Evolutionary conservation across 2,329 filamentous ascomycete genomes (phyloP), one percentile per base, ranked within the genome.

Genomic region (Onygenales sp.): DNA sequence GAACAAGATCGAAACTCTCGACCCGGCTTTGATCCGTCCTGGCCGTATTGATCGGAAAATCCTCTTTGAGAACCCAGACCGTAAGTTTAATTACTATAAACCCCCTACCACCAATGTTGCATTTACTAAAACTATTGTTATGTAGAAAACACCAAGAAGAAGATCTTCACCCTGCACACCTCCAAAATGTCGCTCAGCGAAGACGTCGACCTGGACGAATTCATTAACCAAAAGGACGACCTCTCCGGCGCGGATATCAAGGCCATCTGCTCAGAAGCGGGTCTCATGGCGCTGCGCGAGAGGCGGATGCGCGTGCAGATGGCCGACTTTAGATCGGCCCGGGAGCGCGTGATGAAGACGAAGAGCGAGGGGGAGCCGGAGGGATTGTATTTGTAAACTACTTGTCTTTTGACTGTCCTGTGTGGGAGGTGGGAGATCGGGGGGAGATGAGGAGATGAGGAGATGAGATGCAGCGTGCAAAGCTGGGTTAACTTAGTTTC

Each of bases 41-140:
- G 93, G 93, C 59, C 91, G 93, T 80, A 98, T 98, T 70, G 93
- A 98, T 72, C 86, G 93, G 63, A 98, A 98, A 82, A 98, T 98
- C 68, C 75, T 86, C 59, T 86, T 86, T 59, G 83, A 86, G 72
- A 86, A 84, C 64, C 83, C 83, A 27, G 83, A 86, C 62, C 82
- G 80, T 83, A 71, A 72, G 79, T 73, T 52, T 32, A 32, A 31
- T 34, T 27, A 17, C n/a, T 37, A 7, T 43, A 3, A 21, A 21
- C 11, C 11, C 37, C 27, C 27, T 45, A 31, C 4, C 39, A 9
- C 7, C 17, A 9, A 14, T 17, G 21, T 3, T 21, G n/a, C 10
- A 13, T 21, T 44, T 47, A 52, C 62, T 69, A 62, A 70, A 9
- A n/a, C 14, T 14, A 50, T 11, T 49, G 8, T 4, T 43, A 8